Conservation (phyloP, 257 asterid genomes). For the Lycium ferocissimum region DNA sequence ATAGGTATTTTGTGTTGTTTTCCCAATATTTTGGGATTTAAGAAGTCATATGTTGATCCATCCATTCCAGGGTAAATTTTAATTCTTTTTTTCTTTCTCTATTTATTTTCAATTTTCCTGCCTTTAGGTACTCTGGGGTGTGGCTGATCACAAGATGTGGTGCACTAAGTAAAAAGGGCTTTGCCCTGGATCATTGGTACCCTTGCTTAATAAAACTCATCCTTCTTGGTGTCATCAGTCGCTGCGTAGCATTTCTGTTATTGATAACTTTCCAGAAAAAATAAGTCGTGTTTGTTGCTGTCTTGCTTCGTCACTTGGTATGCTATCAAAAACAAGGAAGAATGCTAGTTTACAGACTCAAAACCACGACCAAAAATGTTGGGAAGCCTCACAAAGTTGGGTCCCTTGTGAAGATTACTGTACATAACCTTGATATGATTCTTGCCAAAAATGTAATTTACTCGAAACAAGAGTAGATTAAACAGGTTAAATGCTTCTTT, state of each 20-base stretch:
- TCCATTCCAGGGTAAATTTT: constrained; percentile 5
- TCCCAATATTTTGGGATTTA: background rate
- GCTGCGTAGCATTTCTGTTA: constrained; percentile 74
- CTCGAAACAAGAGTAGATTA: background rate
- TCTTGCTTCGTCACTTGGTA: background rate
- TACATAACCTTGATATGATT: constrained; percentile 11
- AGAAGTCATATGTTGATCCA: background rate
- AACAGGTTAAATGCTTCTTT: background rate
- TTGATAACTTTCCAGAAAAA: constrained; percentile 90
- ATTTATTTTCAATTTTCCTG: background rate
- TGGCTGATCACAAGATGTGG: constrained; percentile 96
- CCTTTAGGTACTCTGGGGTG: constrained; percentile 83
- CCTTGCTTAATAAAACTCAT: constrained; percentile 67
- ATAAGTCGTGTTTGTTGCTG: constrained; percentile 37
- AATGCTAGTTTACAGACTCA: background rate
- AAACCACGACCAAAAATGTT: background rate
- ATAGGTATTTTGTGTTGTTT: no score
- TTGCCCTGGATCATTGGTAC: constrained; percentile 62
- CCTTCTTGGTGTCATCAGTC: constrained; percentile 62
- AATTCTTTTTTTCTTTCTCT: background rate
- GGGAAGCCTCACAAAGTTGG: constrained; percentile 12
- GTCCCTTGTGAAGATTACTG: constrained; percentile 8
- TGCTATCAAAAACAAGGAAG: background rate
- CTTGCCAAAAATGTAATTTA: constrained; percentile 27
- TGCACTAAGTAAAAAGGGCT: constrained; percentile 61